Conservation (phyloP, 768 basidiomycete genomes). For the Suillus subluteus region DNA sequence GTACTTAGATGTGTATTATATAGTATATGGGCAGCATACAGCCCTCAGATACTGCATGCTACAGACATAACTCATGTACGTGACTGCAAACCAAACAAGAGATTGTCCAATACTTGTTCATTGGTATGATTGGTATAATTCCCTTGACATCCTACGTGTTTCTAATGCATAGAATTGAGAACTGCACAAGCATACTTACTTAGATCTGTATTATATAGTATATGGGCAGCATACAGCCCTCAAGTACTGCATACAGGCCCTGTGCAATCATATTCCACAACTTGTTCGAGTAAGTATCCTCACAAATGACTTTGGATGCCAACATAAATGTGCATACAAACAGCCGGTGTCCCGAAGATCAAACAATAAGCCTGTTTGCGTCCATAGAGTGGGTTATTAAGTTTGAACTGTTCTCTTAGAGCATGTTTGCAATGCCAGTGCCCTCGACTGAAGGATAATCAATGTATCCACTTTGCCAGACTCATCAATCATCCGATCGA, state of each 20-base stretch:
- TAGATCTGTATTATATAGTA: neutral
- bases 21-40: neutral
- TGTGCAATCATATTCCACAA: neutral
- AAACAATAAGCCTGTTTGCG: neutral
- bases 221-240: conserved; percentile 2
- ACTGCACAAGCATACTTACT: neutral
- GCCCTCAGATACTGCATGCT: neutral
- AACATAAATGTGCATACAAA: neutral
- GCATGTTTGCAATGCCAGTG: neutral
- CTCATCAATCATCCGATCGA: neutral
- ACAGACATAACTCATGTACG: neutral
- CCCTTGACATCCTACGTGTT: neutral
- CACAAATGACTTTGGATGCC: neutral
- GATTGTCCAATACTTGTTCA: neutral
- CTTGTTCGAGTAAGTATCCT: neutral
- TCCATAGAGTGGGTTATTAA: neutral
- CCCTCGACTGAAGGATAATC: neutral
- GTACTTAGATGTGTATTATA: neutral
- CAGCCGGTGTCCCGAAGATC: neutral
- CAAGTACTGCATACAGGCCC: neutral
- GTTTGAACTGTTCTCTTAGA: neutral
- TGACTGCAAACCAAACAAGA: neutral
- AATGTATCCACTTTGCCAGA: neutral
- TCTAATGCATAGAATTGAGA: neutral
- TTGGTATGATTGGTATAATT: neutral